Conservation (phyloP, 495 filamentous ascomycete genomes). For the Hypoxylon fuscum region DNA sequence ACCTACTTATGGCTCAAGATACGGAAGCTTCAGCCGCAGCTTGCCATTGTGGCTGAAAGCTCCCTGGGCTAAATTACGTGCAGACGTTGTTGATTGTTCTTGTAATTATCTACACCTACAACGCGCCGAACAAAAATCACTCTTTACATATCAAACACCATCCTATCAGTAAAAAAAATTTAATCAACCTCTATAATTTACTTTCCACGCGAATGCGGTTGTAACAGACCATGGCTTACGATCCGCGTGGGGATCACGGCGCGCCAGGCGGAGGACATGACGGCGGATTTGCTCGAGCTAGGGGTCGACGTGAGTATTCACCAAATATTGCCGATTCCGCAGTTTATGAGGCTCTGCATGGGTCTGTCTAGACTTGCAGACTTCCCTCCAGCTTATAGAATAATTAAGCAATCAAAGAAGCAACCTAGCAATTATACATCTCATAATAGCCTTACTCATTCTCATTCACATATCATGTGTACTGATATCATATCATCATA, state of each 20-base stretch:
- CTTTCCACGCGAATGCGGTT: conserved; percentile 14
- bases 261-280: conserved; percentile 50
- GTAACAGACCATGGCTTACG: conserved; percentile 52
- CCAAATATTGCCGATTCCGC: too few relatives aligned
- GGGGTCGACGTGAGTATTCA: conserved; percentile 56
- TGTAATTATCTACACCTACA: conserved; percentile 11
- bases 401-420: not conserved
- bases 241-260: conserved; percentile 52
- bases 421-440: not conserved
- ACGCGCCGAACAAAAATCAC: conserved; percentile 7
- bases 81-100: conserved; percentile 21
- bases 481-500: conserved; percentile 40
- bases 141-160: not conserved
- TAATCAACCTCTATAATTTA: not conserved
- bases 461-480: not conserved
- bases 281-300: conserved; percentile 49
- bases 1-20: too few relatives aligned
- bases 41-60: conserved; percentile 13
- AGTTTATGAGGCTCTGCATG: not conserved
- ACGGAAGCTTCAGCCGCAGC: conserved; percentile 27
- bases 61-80: conserved; percentile 24
- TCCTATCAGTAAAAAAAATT: too few relatives aligned
- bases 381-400: not conserved
- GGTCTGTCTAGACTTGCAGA: not conserved
- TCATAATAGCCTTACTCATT: not conserved